Conservation (phyloP, 192 early-diverging fungal genomes). For the Bifiguratus adelaidae region DNA sequence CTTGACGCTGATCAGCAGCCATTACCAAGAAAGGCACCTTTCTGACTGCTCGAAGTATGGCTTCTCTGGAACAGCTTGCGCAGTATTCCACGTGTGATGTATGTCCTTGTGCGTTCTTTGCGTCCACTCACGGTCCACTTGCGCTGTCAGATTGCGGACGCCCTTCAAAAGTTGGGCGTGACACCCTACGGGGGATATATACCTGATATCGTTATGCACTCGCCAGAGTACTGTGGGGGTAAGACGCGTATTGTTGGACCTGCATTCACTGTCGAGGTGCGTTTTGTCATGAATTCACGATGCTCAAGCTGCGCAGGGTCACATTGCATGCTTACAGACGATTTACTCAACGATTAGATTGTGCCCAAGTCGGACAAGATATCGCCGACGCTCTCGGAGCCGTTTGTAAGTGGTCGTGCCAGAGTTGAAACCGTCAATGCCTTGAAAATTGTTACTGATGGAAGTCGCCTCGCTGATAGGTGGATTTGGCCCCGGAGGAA, state of each 20-base stretch:
- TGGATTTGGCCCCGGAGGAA: constrained; percentile 28
- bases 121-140: neutral
- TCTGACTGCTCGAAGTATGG: too few species aligned
- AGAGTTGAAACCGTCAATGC: neutral
- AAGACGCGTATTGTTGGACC: constrained; percentile 38
- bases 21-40: too few species aligned
- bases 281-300: neutral
- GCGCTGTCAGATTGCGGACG: constrained; percentile 36
- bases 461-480: constrained; percentile 12
- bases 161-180: constrained; percentile 28
- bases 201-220: constrained; percentile 43
- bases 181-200: constrained; percentile 35
- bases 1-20: constrained; percentile 19
- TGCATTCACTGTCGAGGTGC: constrained; percentile 47
- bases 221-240: constrained; percentile 31
- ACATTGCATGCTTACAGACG: neutral
- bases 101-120: too few species aligned
- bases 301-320: neutral
- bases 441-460: neutral
- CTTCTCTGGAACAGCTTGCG: too few species aligned
- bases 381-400: constrained; percentile 21
- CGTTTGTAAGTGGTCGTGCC: constrained; percentile 15
- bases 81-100: too few species aligned
- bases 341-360: constrained; percentile 14
- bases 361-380: constrained; percentile 24